Evolutionary conservation across 352 stramenopile genomes (phyloP).

Genomic region (Globisporangium acanthophoron): DNA sequence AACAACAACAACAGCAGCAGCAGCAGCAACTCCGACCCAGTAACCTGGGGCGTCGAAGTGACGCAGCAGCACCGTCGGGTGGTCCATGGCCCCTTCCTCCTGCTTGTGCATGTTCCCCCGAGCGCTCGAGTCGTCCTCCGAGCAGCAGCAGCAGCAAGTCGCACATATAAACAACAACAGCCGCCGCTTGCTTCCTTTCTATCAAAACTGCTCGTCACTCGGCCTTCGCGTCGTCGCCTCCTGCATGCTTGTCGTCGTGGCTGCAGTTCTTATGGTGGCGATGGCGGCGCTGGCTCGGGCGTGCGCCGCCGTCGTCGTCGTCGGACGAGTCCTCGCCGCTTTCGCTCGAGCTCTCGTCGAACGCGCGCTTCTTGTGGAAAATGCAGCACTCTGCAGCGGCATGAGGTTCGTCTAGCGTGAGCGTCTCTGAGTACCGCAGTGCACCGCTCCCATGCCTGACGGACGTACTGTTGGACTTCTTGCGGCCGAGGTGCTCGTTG

Average conservation of each 20-base stretch:
- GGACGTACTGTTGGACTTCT: constrained; percentile 85
- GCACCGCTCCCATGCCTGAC: neutral
- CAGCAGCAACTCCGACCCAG: neutral
- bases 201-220: neutral
- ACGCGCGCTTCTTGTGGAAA: constrained; percentile 91
- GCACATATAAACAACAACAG: neutral
- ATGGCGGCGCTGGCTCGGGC: constrained; percentile 6
- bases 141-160: neutral
- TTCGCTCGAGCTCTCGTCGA: constrained; percentile 90
- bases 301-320: constrained; percentile 14
- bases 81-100: neutral
- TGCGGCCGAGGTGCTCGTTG: constrained; percentile 90
- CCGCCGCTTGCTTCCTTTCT: neutral
- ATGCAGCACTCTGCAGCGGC: constrained; percentile 84
- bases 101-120: neutral
- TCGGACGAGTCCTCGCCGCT: constrained; percentile 79
- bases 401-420: neutral
- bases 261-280: constrained; percentile 10
- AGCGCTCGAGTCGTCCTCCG: neutral
- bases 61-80: no score
- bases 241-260: neutral
- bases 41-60: neutral
- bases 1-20: neutral
- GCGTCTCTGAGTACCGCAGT: neutral
- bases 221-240: neutral